Percentiles rank a stretch among this genome's conserved stretches.
Evolutionary conservation across 768 basidiomycete genomes (phyloP).

Genomic region (Fomitopsis serialis): DNA sequence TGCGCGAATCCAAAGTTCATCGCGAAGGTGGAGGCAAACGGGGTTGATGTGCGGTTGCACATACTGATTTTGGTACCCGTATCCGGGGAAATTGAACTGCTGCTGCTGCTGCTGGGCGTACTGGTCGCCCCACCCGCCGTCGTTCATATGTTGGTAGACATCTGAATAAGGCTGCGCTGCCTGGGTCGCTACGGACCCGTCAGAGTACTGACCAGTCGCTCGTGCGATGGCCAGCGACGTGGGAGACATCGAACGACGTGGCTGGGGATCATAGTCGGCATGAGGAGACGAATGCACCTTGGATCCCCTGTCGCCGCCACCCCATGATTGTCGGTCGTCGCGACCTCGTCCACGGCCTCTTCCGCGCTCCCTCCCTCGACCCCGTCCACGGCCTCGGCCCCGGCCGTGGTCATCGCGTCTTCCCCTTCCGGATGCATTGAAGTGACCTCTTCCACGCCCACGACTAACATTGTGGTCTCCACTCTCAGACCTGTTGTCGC

Average conservation of each 20-base stretch:
- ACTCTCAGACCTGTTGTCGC: not conserved
- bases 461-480: conserved; percentile 2
- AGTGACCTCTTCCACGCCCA: conserved; percentile 16
- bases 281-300: conserved; percentile 21
- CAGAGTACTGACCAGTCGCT: conserved; percentile 37
- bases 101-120: conserved; percentile 11
- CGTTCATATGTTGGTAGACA: not conserved
- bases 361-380: conserved; percentile 10
- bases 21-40: conserved; percentile 63
- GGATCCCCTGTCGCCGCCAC: conserved; percentile 20
- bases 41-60: conserved; percentile 87
- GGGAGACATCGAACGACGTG: conserved; percentile 31
- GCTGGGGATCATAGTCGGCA: conserved; percentile 26
- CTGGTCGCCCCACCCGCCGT: conserved; percentile 15
- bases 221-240: conserved; percentile 43
- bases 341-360: conserved; percentile 20
- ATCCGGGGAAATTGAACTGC: conserved; percentile 7
- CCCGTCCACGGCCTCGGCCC: conserved; percentile 27
- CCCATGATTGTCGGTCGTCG: conserved; percentile 16
- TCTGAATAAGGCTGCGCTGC: not conserved
- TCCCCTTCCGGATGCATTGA: conserved; percentile 1
- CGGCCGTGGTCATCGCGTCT: conserved; percentile 25
- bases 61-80: conserved; percentile 21
- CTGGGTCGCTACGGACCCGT: conserved; percentile 15
- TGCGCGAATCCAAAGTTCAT: conserved; percentile 30